Evolutionary conservation across 2,329 filamentous ascomycete species (phyloP).

Genomic region (Arthrobotrys conoides): DNA sequence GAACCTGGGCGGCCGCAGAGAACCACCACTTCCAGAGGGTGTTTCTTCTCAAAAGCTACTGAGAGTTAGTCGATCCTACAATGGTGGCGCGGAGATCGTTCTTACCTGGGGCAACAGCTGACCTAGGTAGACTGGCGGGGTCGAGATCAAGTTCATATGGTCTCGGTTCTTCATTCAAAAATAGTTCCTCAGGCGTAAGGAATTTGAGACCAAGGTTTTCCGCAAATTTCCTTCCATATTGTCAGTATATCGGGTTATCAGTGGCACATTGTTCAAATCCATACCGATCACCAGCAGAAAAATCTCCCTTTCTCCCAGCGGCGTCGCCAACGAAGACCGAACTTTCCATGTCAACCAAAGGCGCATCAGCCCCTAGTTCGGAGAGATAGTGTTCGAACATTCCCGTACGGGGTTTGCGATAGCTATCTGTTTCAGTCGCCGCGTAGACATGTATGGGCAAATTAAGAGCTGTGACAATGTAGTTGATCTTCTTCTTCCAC

Average conservation of each 20-base stretch:
- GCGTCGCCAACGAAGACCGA: slow-evolving; percentile 95
- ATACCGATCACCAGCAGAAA: slow-evolving; percentile 62
- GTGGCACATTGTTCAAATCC: neutral
- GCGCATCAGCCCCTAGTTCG: slow-evolving; percentile 74
- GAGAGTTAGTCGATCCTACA: neutral
- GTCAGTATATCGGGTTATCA: slow-evolving; percentile 24
- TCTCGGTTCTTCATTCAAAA: slow-evolving; percentile 77
- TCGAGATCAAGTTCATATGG: slow-evolving; percentile 81
- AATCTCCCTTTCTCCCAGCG: slow-evolving; percentile 70
- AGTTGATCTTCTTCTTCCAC: slow-evolving; percentile 76
- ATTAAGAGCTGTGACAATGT: slow-evolving; percentile 76
- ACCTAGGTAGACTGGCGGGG: slow-evolving; percentile 69
- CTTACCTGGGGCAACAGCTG: slow-evolving; percentile 35
- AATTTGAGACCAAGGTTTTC: slow-evolving; percentile 85
- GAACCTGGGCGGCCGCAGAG: slow-evolving; percentile 90
- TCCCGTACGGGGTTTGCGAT: slow-evolving; percentile 86
- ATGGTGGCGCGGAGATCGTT: neutral
- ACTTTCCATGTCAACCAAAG: slow-evolving; percentile 76
- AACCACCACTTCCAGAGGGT: slow-evolving; percentile 81
- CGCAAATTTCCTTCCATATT: slow-evolving; percentile 78
- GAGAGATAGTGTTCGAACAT: slow-evolving; percentile 82
- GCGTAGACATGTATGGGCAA: slow-evolving; percentile 86
- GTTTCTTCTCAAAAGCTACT: slow-evolving; percentile 71
- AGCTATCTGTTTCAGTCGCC: slow-evolving; percentile 81
- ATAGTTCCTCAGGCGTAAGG: slow-evolving; percentile 91